Conservation (phyloP, 2,329 filamentous ascomycete species). For the Aspergillus fructus region DNA sequence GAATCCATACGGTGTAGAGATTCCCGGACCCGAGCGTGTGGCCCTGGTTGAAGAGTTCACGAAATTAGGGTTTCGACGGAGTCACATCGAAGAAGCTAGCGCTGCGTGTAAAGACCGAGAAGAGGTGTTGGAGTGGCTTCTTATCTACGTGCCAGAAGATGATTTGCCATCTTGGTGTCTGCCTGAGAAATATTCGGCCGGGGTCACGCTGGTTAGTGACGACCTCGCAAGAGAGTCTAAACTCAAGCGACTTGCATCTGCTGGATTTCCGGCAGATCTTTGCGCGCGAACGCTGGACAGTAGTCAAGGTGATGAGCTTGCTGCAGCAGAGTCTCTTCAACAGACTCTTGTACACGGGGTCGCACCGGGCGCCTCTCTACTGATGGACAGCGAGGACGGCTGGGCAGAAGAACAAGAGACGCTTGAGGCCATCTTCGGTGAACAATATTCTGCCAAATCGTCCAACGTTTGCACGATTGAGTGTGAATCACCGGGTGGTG, state of each 20-base stretch:
- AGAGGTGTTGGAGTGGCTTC: constrained; percentile 90
- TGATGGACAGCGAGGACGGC: constrained; percentile 47
- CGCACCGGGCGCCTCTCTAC: constrained; percentile 13
- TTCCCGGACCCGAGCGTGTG: constrained; percentile 58
- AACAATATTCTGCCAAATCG: constrained; percentile 64
- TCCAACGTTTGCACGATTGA: constrained; percentile 68
- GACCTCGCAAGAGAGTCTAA: constrained; percentile 79
- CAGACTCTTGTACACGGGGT: constrained; percentile 58
- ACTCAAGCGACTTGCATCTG: constrained; percentile 75
- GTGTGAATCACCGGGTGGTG: constrained; percentile 53
- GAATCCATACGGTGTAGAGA: constrained; percentile 75
- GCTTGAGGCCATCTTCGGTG: constrained; percentile 81
- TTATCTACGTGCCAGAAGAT: constrained; percentile 96
- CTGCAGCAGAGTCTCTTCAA: constrained; percentile 78
- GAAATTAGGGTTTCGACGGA: constrained; percentile 80
- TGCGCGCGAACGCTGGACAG: constrained; percentile 75
- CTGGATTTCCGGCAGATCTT: constrained; percentile 82
- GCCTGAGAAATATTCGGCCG: constrained; percentile 87
- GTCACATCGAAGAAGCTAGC: constrained; percentile 84
- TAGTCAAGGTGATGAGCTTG: constrained; percentile 68
- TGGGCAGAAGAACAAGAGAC: constrained; percentile 88
- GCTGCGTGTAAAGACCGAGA: constrained; percentile 86
- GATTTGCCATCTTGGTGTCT: constrained; percentile 91
- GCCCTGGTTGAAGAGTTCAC: constrained; percentile 70
- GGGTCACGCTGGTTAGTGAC: constrained; percentile 79